Base-by-base conservation (phyloP, 768 basidiomycete genomes). In the Kwoniella sp. region DNA sequence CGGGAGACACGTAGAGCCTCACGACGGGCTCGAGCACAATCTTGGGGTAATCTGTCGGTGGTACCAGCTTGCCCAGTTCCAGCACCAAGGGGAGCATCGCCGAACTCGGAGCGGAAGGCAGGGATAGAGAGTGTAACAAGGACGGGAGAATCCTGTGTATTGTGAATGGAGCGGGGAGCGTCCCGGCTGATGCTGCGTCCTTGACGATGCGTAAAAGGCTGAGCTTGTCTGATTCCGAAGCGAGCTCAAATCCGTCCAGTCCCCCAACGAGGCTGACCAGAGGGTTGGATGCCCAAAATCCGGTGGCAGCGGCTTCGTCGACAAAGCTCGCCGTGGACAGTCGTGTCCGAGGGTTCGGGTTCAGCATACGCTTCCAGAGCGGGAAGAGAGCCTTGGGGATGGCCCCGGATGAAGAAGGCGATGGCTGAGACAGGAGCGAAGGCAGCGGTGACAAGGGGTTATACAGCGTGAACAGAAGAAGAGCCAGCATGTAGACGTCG, bases 91-190 rank as follows among this genome's bases (percentile, higher is more conserved):
- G 90, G 10, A 96, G 77, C 49, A 95, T 86, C 1, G 80, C 86
- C 81, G 29, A 85, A 79, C 34, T 63, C 31, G 69, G 71, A 9
- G 66, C 68, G 0, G 67, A 53, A 1, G 71, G 73, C 1, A 75
- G 55, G 1, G 67, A 68, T 12, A 74, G 50, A 11, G 72, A 72
- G 52, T 75, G 73, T 9, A 76, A 55, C 2, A 99, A 79, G 0
- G 88, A 85, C 2, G 95, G 95, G 0, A 99, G 79, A n/a, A 99
- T 82, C 31, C 86, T 84, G 69, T 86, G 81, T 0, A 85, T 82
- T 0, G 85, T 79, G 69, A 96, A 96, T 60, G 90, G 89, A 0
- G 83, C 77, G 3, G 95, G 93, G 49, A 99, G 84, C 0, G 87
- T 83, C 12, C 83, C 78, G 0, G 83, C 79, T 4, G 37, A 28